Conservation (phyloP, 345 rosid genomes). For the Schrenkiella parvula region DNA sequence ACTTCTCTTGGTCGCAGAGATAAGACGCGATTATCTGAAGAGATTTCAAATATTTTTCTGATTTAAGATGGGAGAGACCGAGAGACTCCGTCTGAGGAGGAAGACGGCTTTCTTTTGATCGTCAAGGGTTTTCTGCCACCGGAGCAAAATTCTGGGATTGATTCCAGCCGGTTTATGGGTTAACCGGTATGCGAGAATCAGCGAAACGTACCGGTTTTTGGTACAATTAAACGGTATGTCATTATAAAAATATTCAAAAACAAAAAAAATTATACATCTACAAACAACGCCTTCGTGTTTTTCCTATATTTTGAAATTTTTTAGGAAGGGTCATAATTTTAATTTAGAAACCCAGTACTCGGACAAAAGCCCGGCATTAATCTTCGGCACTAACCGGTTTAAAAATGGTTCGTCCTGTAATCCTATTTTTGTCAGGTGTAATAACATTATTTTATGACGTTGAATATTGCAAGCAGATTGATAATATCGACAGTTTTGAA, state of each 20-base stretch:
- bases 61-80: not conserved
- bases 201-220: not conserved
- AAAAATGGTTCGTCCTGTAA: not conserved
- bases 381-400: no score
- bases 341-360: no score
- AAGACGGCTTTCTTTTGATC: constrained; percentile 27
- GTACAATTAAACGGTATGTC: not conserved
- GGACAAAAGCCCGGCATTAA: not conserved
- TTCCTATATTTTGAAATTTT: no score
- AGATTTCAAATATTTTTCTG: not conserved
- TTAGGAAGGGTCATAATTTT: no score
- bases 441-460: not conserved
- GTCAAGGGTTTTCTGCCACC: constrained; percentile 23
- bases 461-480: no score
- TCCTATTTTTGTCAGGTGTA: not conserved
- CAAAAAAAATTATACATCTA: no score
- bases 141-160: constrained; percentile 15
- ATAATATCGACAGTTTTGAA: not conserved
- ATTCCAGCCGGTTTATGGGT: not conserved
- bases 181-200: not conserved
- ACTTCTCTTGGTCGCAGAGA: not conserved
- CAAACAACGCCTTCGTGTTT: no score
- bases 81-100: constrained; percentile 3
- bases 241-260: no score
- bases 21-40: not conserved